Evolutionary conservation across 2,329 filamentous ascomycete genomes (phyloP), one percentile per base, ranked within the genome.

Genomic region (Aspergillus sp.): DNA sequence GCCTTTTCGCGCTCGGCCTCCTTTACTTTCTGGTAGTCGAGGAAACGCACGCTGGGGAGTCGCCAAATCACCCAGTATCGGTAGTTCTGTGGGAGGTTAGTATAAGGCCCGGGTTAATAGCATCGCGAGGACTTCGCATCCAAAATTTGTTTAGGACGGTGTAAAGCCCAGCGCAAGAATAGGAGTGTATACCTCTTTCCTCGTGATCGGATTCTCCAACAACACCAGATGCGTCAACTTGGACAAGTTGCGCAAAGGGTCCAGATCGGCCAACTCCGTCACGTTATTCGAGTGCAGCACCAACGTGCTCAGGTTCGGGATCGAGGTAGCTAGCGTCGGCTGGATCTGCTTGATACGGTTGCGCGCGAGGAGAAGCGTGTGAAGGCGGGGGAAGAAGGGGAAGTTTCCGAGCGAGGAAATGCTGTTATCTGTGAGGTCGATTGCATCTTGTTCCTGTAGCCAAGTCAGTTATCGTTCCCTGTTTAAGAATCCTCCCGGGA

Each of bases 401-500:
- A 99, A 96, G 80, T 97, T 97, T 66, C 88, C 89, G 64, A 99
- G 85, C 53, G 89, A 83, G 69, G 91, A 87, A 72, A 99, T 94
- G 78, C 97, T 93, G 78, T 99, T 99, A 83, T 99, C 95, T 77
- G 95, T 98, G 71, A 99, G 89, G 81, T 99, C 95, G 83, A 99
- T 96, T 66, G 91, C 88, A 82, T 98, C 95, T 85, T 96, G 92
- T 70, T 93, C 91, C 91, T 96, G 49, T 2, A 70, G 16, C 9
- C 22, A 5, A 2, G n/a, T 59, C 1, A 58, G 46, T 42, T n/a
- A n/a, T 42, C 32, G 4, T 7, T 42, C 16, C 16, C 16, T 42
- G 14, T 2, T 42, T 24, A 5, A 32, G 22, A 31, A 31, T 4
- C 50, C 31, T 6, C 24, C 31, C 24, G 14, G 24, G 22, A n/a